Conservation (phyloP, 805 yeast genomes). For the Lipomyces mesembrius region DNA sequence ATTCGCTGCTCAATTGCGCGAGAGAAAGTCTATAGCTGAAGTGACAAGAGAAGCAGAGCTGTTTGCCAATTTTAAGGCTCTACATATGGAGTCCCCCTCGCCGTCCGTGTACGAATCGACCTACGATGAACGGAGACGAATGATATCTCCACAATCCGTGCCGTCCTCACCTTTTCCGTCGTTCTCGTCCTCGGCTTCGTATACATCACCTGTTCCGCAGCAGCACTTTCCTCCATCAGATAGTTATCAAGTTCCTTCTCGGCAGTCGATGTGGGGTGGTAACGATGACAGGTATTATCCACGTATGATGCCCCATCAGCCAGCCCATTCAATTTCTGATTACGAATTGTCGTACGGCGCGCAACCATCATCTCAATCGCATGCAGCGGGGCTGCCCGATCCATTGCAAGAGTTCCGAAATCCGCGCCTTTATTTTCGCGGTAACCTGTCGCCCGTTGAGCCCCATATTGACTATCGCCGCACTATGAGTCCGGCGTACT, state of each 20-base stretch:
- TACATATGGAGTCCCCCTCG: slow-evolving; percentile 16
- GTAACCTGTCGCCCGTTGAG: slow-evolving; percentile 20
- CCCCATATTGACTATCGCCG: slow-evolving; percentile 17
- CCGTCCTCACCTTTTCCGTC: slow-evolving; percentile 18
- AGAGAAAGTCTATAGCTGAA: slow-evolving; percentile 39
- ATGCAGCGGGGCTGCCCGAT: slow-evolving; percentile 14
- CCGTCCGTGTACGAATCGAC: slow-evolving; percentile 13
- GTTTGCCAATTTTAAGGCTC: slow-evolving; percentile 29
- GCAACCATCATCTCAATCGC: background rate
- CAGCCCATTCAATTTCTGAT: slow-evolving; percentile 11
- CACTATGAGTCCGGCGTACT: slow-evolving; percentile 16
- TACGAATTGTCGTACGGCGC: slow-evolving; percentile 10
- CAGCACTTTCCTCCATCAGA: slow-evolving; percentile 10
- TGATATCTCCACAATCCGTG: slow-evolving; percentile 9
- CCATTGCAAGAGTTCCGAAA: slow-evolving; percentile 27
- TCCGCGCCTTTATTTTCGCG: slow-evolving; percentile 20
- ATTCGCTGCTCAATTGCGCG: slow-evolving; percentile 16
- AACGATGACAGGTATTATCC: slow-evolving; percentile 20
- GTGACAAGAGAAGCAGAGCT: slow-evolving; percentile 46
- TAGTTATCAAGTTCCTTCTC: slow-evolving; percentile 13
- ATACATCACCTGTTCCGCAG: slow-evolving; percentile 17
- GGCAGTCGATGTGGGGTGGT: slow-evolving; percentile 25
- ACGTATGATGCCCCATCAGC: slow-evolving; percentile 14
- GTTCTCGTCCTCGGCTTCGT: slow-evolving; percentile 12
- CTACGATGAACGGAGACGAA: slow-evolving; percentile 36